Evolutionary conservation across 495 filamentous ascomycete species (phyloP), one percentile per base, ranked within the genome.

Genomic region (Penicillium steckii): DNA sequence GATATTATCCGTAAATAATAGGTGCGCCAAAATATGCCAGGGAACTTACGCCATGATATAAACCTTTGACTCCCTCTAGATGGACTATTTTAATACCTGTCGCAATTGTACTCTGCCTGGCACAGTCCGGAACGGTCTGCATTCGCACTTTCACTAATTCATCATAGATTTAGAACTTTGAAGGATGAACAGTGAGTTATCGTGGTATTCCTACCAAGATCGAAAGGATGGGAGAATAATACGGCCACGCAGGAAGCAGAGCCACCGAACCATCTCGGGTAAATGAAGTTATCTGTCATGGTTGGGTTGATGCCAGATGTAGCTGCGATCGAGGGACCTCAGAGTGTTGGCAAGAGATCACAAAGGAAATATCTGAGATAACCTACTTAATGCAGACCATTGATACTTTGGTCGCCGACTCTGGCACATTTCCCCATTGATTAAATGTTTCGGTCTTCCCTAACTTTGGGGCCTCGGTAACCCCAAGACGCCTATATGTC

Each of bases 201-300:
- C 4, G 13, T 33, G 7, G 13, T 15, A 43, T 64, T 50, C n/a
- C n/a, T 59, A 73, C 72, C 62, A 24, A 73, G 37, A 48, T 73
- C 72, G 57, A 75, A 66, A 21, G 72, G 72, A 55, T 75, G 72
- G 1, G 72, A 74, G 50, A 74, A 64, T 41, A 67, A 43, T 27
- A 71, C 72, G 5, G 70, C 72, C 57, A 71, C 71, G 38, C 70
- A 74, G 48, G 71, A 74, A 21, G 72, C 72, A 21, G 70, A 73
- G 12, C 70, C 72, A 10, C 72, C 72, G 38, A 73, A 75, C 72
- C 72, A 75, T 50, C 68, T 71, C 0, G 71, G 70, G 43, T 74
- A 74, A 27, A 18, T 50, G 4, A 66, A 42, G n/a, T 62, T 48
- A 22, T 26, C 40, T 41, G 46, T 10, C 25, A 21, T 22, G 12